Base-by-base conservation (phyloP, 352 stramenopile genomes). In the Elongisporangium senticosum region DNA sequence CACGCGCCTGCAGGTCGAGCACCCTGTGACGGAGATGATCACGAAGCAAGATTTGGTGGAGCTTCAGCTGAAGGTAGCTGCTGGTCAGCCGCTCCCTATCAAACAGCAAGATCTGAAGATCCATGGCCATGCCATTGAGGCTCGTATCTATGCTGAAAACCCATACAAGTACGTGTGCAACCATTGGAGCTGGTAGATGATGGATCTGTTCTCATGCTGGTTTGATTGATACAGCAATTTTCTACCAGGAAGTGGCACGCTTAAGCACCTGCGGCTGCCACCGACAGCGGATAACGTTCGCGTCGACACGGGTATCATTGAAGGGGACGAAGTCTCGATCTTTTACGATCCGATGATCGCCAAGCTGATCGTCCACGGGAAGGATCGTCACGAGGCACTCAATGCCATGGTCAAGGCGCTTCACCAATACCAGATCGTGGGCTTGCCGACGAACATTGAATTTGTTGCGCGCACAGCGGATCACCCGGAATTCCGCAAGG, bases 291-390 rank as follows among this genome's bases (percentile, higher is more conserved):
- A 92, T 58, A 69, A 74, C 24, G 84, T 96, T 24, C 87, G 91
- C 19, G 88, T 98, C 28, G 91, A 98, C 63, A 96, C 90, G 14
- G 89, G 91, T 15, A 87, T 98, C 51, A 67, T 85, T 48, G 71
- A 96, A 71, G 89, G 91, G 24, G 88, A 96, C 62, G 78, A 94
- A 51, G 84, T 98, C 7, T 95, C 85, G 10, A 96, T 97, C 59
- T 96, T 96, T 61, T 98, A 98, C 69, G 92, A 98, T 53, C 89
- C 92, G 14, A 98, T 98, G 89, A 96, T 98, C 53, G 83, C 87
- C 53, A 98, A 98, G 83, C 73, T 98, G 22, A 95, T 98, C 58
- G 90, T 93, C 5, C 87, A 98, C 67, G 96, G 78, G 24, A 69
- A 89, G 28, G 83, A 90, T 67, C 85, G 96, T 40, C 63, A 83